A percentile compares a stretch with the other conserved stretches of the same genome.
Conservation (phyloP, 192 early-diverging fungal species). For the Phycomyces nitens region DNA sequence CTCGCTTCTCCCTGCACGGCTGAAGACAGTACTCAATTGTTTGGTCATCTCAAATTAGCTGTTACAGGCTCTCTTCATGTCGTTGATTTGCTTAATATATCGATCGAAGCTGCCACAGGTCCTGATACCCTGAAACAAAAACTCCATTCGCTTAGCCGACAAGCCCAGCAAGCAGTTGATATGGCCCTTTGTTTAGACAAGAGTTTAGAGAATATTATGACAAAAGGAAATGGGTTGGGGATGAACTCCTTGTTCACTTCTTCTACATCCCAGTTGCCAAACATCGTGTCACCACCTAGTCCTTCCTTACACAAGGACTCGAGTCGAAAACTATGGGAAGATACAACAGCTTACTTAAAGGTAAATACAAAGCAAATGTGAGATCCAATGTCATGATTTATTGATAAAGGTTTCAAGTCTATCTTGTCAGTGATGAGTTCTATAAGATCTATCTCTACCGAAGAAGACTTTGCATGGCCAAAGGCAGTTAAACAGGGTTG, state of each 20-base stretch:
- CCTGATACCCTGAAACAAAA: constrained; percentile 11
- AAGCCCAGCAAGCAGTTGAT: constrained; percentile 22
- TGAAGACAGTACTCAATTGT: constrained; percentile 21
- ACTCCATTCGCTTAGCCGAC: constrained; percentile 7
- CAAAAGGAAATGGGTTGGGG: constrained; percentile 1
- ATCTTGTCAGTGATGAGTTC: constrained; percentile 25
- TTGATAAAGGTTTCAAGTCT: not conserved
- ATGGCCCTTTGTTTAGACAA: constrained; percentile 7
- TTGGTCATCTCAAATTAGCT: constrained; percentile 20
- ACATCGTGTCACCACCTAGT: too few relatives aligned
- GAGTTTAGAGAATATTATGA: constrained; percentile 9
- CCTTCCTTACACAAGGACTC: not conserved
- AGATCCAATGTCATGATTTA: not conserved
- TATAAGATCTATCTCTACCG: constrained; percentile 30
- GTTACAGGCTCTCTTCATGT: constrained; percentile 21
- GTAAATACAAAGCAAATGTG: constrained; percentile 3
- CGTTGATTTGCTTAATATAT: constrained; percentile 7
- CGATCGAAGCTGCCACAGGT: constrained; percentile 3
- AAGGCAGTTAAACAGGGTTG: constrained; percentile 31
- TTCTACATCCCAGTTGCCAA: not conserved
- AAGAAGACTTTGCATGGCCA: constrained; percentile 28
- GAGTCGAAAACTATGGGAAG: constrained; percentile 25
- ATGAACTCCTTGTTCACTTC: not conserved
- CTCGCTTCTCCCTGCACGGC: constrained; percentile 7
- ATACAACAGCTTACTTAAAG: constrained; percentile 31